Conservation (phyloP, 2,329 filamentous ascomycete genomes). For the Sclerotinia glacialis region DNA sequence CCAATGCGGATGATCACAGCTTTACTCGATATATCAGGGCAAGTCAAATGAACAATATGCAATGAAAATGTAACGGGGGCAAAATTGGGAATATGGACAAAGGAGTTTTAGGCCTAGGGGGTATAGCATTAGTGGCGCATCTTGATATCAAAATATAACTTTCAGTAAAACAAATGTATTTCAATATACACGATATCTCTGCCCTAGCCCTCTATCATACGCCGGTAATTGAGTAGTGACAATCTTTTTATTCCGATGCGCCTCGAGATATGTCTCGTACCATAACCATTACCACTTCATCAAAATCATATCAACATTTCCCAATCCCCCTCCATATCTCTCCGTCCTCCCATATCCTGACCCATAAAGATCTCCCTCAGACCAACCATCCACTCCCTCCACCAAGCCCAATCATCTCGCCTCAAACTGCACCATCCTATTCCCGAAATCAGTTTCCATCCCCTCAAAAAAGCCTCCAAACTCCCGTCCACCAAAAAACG, state of each 20-base stretch:
- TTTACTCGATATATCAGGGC: conserved; percentile 39
- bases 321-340: conserved; percentile 10
- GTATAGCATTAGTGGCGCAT: conserved; percentile 30
- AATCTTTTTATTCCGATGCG: conserved; percentile 20
- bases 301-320: conserved; percentile 11
- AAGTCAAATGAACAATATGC: conserved; percentile 36
- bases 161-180: conserved; percentile 10
- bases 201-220: conserved; percentile 4
- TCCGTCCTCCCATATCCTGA: neutral
- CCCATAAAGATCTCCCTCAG: neutral
- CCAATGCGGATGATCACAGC: conserved; percentile 37
- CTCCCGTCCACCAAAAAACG: neutral
- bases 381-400: neutral
- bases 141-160: conserved; percentile 19
- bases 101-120: conserved; percentile 27
- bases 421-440: conserved; percentile 97
- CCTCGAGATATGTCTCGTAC: conserved; percentile 22
- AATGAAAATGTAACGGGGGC: conserved; percentile 27
- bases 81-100: conserved; percentile 18
- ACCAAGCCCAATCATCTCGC: conserved; percentile 60
- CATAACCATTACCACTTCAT: conserved; percentile 10
- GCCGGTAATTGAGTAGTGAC: conserved; percentile 13
- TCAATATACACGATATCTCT: conserved; percentile 11
- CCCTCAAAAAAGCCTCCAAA: neutral
- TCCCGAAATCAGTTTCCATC: conserved; percentile 25